Evolutionary conservation across 1,139 yeast genomes (phyloP).

Genomic region (Pichiaceae sp.): DNA sequence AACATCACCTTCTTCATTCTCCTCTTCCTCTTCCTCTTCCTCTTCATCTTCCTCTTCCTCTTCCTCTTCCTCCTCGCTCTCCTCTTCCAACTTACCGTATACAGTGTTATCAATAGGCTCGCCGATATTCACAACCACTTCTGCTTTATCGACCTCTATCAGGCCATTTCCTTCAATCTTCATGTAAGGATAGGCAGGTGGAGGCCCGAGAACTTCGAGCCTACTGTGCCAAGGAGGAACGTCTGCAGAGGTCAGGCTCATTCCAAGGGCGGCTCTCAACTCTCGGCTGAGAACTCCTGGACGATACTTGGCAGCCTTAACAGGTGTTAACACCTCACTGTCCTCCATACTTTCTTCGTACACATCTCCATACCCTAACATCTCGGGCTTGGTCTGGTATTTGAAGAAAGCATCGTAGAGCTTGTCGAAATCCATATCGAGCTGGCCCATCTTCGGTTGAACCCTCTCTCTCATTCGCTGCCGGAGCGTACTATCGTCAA

Average conservation of each 20-base stretch:
- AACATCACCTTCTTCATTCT: conserved; percentile 4
- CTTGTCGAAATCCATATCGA: conserved; percentile 81
- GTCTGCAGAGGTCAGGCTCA: conserved; percentile 26
- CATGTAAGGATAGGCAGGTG: conserved; percentile 73
- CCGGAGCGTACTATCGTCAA: conserved; percentile 32
- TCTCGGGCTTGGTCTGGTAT: conserved; percentile 63
- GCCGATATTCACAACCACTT: conserved; percentile 14
- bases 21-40: conserved; percentile 6
- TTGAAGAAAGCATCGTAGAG: conserved; percentile 84
- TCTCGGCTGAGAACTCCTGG: conserved; percentile 65
- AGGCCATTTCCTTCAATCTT: conserved; percentile 33
- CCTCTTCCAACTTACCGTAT: conserved; percentile 38
- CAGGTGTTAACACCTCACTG: conserved; percentile 23
- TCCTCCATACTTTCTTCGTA: conserved; percentile 72
- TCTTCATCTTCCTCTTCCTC: conserved; percentile 27
- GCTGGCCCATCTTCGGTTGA: conserved; percentile 80
- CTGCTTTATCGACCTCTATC: conserved; percentile 8
- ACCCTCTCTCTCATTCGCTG: conserved; percentile 78
- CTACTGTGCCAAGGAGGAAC: conserved; percentile 79
- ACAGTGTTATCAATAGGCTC: conserved; percentile 22
- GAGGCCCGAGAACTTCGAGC: conserved; percentile 71
- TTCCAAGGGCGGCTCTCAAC: conserved; percentile 61
- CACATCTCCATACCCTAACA: conserved; percentile 65
- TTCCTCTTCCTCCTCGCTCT: conserved; percentile 27
- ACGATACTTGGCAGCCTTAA: conserved; percentile 28